These are phyloP conservation scores for Phlebiopsis gigantea DNA, from an alignment of 768 basidiomycete species.

Conservation along the genomic window DNA sequence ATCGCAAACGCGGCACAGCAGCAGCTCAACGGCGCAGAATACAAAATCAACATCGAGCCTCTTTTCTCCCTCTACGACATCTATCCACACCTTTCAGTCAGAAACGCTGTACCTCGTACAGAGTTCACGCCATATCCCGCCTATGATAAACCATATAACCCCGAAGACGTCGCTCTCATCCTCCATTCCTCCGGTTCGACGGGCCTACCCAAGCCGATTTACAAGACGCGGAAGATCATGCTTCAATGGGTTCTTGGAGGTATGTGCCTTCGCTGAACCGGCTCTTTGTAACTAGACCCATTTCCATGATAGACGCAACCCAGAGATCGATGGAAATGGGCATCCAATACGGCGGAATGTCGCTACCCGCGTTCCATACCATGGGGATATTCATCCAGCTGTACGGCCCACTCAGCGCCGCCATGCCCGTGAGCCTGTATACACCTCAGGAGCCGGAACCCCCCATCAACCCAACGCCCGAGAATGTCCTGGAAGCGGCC, in stretches of 20 bases:
- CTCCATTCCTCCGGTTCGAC: slow-evolving; percentile 23
- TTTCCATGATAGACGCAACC: background rate
- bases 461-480: slow-evolving; percentile 9
- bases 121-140: slow-evolving; percentile 5
- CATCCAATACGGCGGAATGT: slow-evolving; percentile 22
- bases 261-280: background rate
- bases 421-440: slow-evolving; percentile 5
- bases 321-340: background rate
- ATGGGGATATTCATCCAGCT: slow-evolving; percentile 25
- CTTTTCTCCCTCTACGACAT: slow-evolving; percentile 6
- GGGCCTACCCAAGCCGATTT: slow-evolving; percentile 21
- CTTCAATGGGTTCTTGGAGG: slow-evolving; percentile 11
- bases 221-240: slow-evolving; percentile 15
- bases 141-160: background rate
- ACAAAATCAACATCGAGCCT: slow-evolving; percentile 9
- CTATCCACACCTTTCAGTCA: slow-evolving; percentile 8
- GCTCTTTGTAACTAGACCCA: background rate
- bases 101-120: background rate
- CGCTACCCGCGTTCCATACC: slow-evolving; percentile 30
- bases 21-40: background rate
- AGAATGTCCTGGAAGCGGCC: slow-evolving; percentile 2
- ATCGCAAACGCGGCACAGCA: background rate
- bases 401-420: slow-evolving; percentile 17
- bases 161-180: slow-evolving; percentile 9
- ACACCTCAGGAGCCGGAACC: slow-evolving; percentile 4